phyloP scores from a whole-genome alignment of 495 filamentous ascomycete genomes.

The Penicillium cataractarum region DNA sequence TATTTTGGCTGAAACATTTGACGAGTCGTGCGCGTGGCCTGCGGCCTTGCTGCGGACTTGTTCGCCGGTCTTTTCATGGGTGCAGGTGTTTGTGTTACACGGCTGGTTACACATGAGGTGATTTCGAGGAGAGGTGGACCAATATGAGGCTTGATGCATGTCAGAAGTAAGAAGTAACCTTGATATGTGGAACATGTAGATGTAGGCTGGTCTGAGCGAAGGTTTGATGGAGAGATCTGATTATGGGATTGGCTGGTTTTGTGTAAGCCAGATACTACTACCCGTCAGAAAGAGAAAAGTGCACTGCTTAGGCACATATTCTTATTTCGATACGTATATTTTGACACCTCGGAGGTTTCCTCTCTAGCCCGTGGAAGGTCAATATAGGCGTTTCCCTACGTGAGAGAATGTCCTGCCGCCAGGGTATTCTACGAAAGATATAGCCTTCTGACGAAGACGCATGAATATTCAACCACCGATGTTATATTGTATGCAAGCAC shows the following conservation, averaged over 20 bases:
- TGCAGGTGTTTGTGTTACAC: background rate
- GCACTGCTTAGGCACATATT: no score
- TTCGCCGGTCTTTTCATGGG: background rate
- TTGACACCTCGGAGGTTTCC: no score
- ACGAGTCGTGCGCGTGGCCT: slow-evolving; percentile 2
- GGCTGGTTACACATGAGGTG: background rate
- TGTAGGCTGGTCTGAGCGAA: background rate
- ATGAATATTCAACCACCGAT: no score
- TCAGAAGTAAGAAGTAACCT: background rate
- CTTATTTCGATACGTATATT: no score
- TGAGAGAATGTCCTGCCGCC: no score
- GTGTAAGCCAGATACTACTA: background rate
- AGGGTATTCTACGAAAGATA: no score
- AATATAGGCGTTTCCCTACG: no score
- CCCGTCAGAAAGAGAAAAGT: no score
- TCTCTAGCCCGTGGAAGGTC: no score
- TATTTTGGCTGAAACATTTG: slow-evolving; percentile 2
- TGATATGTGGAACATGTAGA: background rate
- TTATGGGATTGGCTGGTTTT: background rate
- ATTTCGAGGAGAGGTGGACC: background rate
- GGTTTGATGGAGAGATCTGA: no score
- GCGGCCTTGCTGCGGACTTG: background rate
- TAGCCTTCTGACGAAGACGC: no score
- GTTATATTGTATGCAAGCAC: no score
- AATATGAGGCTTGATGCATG: background rate